Evolutionary conservation across 441 rosid species (phyloP).

Genomic region (Breynia disticha): DNA sequence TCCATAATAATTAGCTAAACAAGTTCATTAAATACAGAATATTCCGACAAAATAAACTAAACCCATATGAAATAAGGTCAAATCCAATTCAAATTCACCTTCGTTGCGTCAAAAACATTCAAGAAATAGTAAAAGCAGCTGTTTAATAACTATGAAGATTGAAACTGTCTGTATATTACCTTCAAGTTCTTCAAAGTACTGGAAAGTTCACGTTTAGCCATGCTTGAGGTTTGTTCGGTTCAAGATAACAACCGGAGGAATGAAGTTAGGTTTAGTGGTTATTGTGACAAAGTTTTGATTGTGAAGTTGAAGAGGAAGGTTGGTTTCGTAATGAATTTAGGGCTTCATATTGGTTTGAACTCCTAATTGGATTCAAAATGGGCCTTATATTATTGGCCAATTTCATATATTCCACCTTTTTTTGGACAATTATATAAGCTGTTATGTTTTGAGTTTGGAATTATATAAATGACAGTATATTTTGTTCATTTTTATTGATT

Average conservation of each 20-base stretch:
- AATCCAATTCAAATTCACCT: conserved; percentile 8
- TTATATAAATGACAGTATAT: too few species aligned
- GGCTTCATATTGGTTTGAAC: conserved; percentile 1
- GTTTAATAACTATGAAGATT: not conserved
- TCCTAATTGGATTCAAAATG: too few species aligned
- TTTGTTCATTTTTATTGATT: too few species aligned
- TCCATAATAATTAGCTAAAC: not conserved
- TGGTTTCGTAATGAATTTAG: conserved; percentile 5
- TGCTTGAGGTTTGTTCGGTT: conserved; percentile 12
- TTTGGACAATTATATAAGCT: too few species aligned
- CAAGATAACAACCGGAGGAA: not conserved
- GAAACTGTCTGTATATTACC: conserved; percentile 28
- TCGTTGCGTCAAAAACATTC: not conserved
- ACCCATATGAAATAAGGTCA: conserved; percentile 12
- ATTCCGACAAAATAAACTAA: conserved; percentile 2
- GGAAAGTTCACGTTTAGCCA: conserved; percentile 88
- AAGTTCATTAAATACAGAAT: not conserved
- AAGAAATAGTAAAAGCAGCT: not conserved
- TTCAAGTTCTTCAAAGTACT: conserved; percentile 76
- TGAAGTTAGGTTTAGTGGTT: not conserved
- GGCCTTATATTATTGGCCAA: too few species aligned
- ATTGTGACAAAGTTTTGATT: not conserved
- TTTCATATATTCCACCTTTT: too few species aligned
- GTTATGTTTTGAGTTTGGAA: too few species aligned
- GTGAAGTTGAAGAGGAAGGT: not conserved